Percentiles rank a stretch among this genome's conserved stretches.
Conservation (phyloP, 2,329 filamentous ascomycete species). For the Colletotrichum caudatum region DNA sequence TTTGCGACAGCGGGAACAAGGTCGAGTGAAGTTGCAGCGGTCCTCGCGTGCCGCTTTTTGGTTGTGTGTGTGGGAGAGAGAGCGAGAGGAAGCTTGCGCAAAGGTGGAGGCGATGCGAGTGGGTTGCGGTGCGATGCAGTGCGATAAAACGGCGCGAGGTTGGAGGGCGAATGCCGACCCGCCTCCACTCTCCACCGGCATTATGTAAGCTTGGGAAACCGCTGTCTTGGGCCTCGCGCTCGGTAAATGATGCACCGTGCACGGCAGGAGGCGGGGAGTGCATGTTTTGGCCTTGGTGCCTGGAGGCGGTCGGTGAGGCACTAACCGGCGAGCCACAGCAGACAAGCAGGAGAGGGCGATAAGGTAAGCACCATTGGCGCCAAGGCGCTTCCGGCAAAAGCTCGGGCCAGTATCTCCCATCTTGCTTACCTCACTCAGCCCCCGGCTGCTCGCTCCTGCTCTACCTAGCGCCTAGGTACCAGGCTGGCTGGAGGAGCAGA, state of each 20-base stretch:
- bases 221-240: constrained; percentile 21
- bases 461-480: not conserved
- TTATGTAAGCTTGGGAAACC: constrained; percentile 35
- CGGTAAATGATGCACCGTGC: constrained; percentile 8
- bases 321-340: not conserved
- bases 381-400: constrained; percentile 22
- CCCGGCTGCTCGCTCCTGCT: constrained; percentile 10
- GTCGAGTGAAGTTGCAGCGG: constrained; percentile 4
- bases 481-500: constrained; percentile 32
- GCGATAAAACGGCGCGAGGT: constrained; percentile 41
- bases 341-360: not conserved
- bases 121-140: constrained; percentile 33
- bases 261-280: not conserved
- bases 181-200: constrained; percentile 19
- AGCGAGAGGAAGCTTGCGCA: constrained; percentile 39
- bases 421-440: constrained; percentile 36
- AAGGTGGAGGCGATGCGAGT: constrained; percentile 40
- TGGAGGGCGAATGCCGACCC: constrained; percentile 40
- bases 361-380: constrained; percentile 1
- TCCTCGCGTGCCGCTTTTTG: constrained; percentile 38
- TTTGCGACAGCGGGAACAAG: constrained; percentile 26
- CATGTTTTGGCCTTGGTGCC: constrained; percentile 15
- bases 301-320: not conserved
- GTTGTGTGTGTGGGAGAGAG: constrained; percentile 22
- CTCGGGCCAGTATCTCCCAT: constrained; percentile 13